Evolutionary conservation across 805 yeast genomes (phyloP).

Genomic region (Yamadazyma sp.): DNA sequence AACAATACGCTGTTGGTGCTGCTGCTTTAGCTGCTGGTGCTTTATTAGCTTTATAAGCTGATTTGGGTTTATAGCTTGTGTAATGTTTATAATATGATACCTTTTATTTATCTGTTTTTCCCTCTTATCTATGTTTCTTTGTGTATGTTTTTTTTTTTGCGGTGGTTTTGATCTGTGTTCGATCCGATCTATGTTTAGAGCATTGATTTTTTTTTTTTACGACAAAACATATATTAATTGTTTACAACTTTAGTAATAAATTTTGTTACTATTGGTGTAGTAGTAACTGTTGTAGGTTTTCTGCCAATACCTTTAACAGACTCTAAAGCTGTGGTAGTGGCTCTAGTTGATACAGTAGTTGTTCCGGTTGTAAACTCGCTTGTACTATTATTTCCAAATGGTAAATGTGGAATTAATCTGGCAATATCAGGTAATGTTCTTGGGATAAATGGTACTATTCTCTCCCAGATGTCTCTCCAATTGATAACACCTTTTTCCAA

Average conservation of each 20-base stretch:
- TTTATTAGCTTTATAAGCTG: constrained; percentile 56
- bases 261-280: too few species aligned
- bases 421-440: background rate
- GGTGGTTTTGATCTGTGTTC: background rate
- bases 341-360: background rate
- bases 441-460: constrained; percentile 3
- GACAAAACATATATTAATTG: too few species aligned
- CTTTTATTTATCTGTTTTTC: constrained; percentile 2
- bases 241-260: too few species aligned
- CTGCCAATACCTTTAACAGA: background rate
- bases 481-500: constrained; percentile 13
- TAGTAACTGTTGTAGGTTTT: background rate
- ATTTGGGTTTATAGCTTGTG: constrained; percentile 4
- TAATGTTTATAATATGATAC: constrained; percentile 9
- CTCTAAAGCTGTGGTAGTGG: background rate
- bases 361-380: background rate
- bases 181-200: too few species aligned
- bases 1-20: constrained; percentile 40
- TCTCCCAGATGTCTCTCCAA: constrained; percentile 9
- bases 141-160: background rate
- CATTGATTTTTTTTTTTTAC: too few species aligned
- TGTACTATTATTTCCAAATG: background rate
- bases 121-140: background rate
- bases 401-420: background rate
- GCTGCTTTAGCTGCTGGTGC: constrained; percentile 50